Conservation (phyloP, 2,329 filamentous ascomycete genomes). For the Davidsoniella australis region DNA sequence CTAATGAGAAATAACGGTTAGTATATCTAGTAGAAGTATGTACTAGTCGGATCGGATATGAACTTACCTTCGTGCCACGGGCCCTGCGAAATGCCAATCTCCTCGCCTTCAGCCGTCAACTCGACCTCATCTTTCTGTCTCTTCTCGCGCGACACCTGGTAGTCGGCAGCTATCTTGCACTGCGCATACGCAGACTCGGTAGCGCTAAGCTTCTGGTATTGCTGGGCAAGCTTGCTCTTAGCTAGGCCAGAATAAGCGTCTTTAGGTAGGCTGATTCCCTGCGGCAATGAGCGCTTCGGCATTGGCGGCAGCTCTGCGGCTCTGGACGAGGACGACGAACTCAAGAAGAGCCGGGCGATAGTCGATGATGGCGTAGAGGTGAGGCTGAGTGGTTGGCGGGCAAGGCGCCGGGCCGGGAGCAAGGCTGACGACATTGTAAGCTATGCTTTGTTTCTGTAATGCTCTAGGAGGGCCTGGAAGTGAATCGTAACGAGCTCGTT, state of each 20-base stretch:
- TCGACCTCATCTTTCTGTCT: conserved; percentile 50
- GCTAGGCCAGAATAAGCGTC: conserved; percentile 10
- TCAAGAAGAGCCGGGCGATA: background rate
- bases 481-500: background rate
- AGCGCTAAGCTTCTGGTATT: conserved; percentile 55
- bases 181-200: conserved; percentile 65
- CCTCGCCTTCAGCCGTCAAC: conserved; percentile 61
- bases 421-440: background rate
- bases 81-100: conserved; percentile 56
- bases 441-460: background rate
- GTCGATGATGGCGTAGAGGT: background rate
- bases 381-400: background rate
- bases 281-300: conserved; percentile 8
- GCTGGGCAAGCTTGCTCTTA: conserved; percentile 9
- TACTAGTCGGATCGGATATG: background rate
- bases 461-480: background rate
- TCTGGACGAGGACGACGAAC: background rate
- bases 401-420: background rate
- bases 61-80: conserved; percentile 68
- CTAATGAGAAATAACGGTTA: conserved; percentile 26
- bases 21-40: background rate
- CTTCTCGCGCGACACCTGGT: conserved; percentile 52
- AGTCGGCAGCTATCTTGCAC: conserved; percentile 57
- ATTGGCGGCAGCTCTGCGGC: conserved; percentile 8
- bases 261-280: conserved; percentile 9